Conservation (phyloP, 768 basidiomycete genomes). For the Podaxis rugospora region DNA sequence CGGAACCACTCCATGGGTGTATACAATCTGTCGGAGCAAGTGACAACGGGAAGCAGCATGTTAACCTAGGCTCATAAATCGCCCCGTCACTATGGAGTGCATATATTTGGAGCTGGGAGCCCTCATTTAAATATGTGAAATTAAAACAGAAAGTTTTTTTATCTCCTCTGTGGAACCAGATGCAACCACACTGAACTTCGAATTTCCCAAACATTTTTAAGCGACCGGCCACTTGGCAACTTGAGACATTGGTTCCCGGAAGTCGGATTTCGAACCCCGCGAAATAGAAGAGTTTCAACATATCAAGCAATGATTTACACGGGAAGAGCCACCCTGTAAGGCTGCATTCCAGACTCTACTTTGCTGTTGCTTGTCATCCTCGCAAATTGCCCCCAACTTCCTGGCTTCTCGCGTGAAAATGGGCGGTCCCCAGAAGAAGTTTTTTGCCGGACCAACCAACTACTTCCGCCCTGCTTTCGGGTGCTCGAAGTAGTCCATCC, state of each 20-base stretch:
- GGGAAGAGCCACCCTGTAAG: neutral
- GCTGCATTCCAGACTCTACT: neutral
- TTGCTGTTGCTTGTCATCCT: neutral
- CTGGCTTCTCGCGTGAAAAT: neutral
- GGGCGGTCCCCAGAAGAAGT: neutral
- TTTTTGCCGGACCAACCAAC: neutral
- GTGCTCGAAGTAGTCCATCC: neutral
- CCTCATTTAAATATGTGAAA: neutral
- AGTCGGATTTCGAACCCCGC: neutral
- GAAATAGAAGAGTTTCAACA: neutral
- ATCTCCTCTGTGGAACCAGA: neutral
- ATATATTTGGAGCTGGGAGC: no score
- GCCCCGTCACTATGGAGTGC: neutral
- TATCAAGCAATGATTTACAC: slow-evolving; percentile 2
- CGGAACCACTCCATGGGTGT: neutral
- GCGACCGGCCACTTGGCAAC: neutral
- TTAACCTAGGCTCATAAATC: neutral
- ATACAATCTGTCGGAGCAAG: neutral
- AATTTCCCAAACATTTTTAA: neutral
- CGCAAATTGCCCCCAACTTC: neutral
- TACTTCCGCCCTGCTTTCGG: neutral
- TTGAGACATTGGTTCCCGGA: neutral
- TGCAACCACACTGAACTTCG: neutral
- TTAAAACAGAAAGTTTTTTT: neutral
- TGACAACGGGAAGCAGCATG: neutral